Conservation (phyloP, 2,329 filamentous ascomycete species). For the Neoarthrinium moseri region DNA sequence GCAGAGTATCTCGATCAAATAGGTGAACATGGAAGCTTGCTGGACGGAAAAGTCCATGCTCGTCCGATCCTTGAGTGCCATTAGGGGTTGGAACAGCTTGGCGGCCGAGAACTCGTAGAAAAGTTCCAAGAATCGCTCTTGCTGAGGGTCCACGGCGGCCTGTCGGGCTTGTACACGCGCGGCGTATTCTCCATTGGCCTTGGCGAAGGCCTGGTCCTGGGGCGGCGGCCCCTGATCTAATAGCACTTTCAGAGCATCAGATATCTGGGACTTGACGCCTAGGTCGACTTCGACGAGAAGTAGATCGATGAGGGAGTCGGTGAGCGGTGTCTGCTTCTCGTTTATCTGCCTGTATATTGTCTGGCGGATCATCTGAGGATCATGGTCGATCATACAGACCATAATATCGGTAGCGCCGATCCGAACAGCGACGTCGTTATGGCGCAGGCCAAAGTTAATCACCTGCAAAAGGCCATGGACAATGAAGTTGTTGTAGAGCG, state of each 20-base stretch:
- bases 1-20: constrained; percentile 88
- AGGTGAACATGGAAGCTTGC: constrained; percentile 86
- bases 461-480: constrained; percentile 82
- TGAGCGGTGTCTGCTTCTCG: constrained; percentile 81
- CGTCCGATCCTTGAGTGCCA: constrained; percentile 69
- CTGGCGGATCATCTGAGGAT: constrained; percentile 88
- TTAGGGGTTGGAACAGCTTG: constrained; percentile 82
- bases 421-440: constrained; percentile 78
- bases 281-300: constrained; percentile 88
- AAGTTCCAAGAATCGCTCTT: constrained; percentile 79
- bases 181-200: constrained; percentile 67
- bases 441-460: constrained; percentile 87
- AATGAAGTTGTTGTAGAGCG: constrained; percentile 87
- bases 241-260: constrained; percentile 91
- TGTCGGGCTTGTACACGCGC: constrained; percentile 54
- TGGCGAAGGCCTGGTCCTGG: constrained; percentile 56
- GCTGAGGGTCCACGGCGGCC: constrained; percentile 63
- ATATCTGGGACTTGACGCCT: constrained; percentile 92
- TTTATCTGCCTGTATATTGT: constrained; percentile 91
- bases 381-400: constrained; percentile 92
- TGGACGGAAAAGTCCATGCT: constrained; percentile 74
- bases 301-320: constrained; percentile 89
- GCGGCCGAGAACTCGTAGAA: constrained; percentile 89
- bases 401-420: constrained; percentile 93
- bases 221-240: constrained; percentile 66